Evolutionary conservation across 352 stramenopile genomes (phyloP), one percentile per base, ranked within the genome.

Genomic region (Phytopythium helicoides): DNA sequence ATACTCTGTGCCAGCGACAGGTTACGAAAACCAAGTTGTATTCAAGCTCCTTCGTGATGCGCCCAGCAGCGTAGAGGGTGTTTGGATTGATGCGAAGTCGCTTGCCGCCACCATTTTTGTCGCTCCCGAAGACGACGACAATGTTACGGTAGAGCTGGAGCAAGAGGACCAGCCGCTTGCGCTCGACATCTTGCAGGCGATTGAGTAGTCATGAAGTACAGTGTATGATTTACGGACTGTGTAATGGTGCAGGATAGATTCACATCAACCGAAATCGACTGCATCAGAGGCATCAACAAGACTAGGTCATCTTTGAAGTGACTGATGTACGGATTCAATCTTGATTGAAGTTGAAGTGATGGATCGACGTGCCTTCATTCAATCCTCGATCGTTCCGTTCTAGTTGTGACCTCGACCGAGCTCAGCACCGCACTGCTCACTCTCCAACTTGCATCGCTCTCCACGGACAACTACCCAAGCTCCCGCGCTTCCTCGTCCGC

Each of bases 21-120:
- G 75, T 22, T 86, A 80, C 52, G 75, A 86, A 33, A 86, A 86
- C 47, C 60, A 57, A 25, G n/a, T 84, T 22, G 49, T 86, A 22
- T 55, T 64, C 28, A 59, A 71, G 33, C 45, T 86, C 55, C 49
- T 80, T 18, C 28, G 69, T 14, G 21, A 62, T 16, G 45, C 60
- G 18, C 36, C 64, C 12, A 60, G 28, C 18, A 63, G 54, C 22
- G 56, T 80, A 23, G 54, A 42, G 39, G 72, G 75, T 2, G 70
- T 86, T 14, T 86, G 73, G 72, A 50, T 86, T 18, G 73, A 84
- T 42, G 71, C 62, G 21, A 71, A 67, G 49, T 22, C 41, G 6
- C 52, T 77, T 9, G 62, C 80, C 16, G 53, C 66, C 22, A 59
- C 74, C 22, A 59, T 81, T 11, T 83, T 78, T 33, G 66, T 66